These are phyloP conservation scores for Neurospora cerealis DNA, from an alignment of 495 filamentous ascomycete species.

Conservation along the genomic window DNA sequence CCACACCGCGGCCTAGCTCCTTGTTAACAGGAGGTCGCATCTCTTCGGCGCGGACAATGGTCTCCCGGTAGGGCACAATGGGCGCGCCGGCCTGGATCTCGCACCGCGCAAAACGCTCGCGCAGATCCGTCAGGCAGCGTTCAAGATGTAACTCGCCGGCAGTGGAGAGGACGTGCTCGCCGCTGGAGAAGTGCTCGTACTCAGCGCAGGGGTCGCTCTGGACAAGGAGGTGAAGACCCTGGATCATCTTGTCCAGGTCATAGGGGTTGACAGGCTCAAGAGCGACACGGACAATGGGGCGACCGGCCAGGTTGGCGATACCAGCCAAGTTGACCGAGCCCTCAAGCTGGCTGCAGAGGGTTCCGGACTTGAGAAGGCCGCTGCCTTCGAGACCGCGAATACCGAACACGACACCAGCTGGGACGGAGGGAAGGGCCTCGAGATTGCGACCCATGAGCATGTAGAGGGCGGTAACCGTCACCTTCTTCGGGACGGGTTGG, in stretches of 20 bases:
- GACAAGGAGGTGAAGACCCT: slow-evolving; percentile 75
- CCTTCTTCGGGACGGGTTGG: slow-evolving; percentile 67
- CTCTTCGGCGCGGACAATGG: slow-evolving; percentile 74
- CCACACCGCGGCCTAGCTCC: slow-evolving; percentile 76
- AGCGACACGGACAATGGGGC: slow-evolving; percentile 91
- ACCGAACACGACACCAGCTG: slow-evolving; percentile 93
- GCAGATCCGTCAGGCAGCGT: slow-evolving; percentile 85
- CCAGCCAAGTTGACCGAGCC: slow-evolving; percentile 92
- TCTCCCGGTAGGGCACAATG: slow-evolving; percentile 93
- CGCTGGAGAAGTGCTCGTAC: slow-evolving; percentile 86
- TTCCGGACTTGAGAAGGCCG: slow-evolving; percentile 82
- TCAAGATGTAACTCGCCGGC: slow-evolving; percentile 94
- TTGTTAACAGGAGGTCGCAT: slow-evolving; percentile 85
- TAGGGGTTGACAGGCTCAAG: slow-evolving; percentile 81
- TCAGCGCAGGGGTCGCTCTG: slow-evolving; percentile 93
- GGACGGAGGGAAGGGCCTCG: slow-evolving; percentile 72
- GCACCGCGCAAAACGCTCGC: slow-evolving; percentile 86
- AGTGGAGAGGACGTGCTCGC: slow-evolving; percentile 91
- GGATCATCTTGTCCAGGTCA: slow-evolving; percentile 89
- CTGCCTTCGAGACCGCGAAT: slow-evolving; percentile 85
- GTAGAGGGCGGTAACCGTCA: slow-evolving; percentile 81
- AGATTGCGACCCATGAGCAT: slow-evolving; percentile 91
- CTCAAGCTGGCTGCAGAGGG: slow-evolving; percentile 77
- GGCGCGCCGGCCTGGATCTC: slow-evolving; percentile 91
- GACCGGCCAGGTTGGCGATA: slow-evolving; percentile 55